These are phyloP conservation scores for Naganishia onofrii DNA, from an alignment of 768 basidiomycete genomes.

Conservation along the genomic window DNA sequence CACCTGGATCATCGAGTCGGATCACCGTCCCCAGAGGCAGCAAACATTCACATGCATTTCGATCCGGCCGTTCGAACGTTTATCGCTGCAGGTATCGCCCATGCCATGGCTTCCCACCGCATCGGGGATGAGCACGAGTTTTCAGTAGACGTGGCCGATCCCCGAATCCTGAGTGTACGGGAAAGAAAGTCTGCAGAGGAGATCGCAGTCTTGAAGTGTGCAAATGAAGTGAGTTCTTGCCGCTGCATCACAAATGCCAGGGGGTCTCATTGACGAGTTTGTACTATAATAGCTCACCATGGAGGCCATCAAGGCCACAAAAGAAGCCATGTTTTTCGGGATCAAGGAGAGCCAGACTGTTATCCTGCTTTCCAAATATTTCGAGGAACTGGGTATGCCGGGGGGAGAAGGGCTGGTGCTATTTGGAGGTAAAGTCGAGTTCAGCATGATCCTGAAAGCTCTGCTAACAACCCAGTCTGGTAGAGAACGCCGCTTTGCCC, in stretches of 20 bases:
- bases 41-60: constrained; percentile 21
- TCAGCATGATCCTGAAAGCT: no score
- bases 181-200: constrained; percentile 74
- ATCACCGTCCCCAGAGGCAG: neutral
- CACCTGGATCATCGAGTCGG: constrained; percentile 36
- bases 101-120: constrained; percentile 55
- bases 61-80: constrained; percentile 41
- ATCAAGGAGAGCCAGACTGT: constrained; percentile 72
- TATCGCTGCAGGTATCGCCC: constrained; percentile 33
- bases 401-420: constrained; percentile 65
- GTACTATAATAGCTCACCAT: constrained; percentile 63
- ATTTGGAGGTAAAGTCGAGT: constrained; percentile 65
- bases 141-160: constrained; percentile 58
- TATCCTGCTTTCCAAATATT: constrained; percentile 60
- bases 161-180: constrained; percentile 62
- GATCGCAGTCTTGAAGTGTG: constrained; percentile 69
- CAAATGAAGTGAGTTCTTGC: constrained; percentile 64
- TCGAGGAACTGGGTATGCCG: constrained; percentile 62
- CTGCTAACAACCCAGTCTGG: neutral
- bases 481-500: constrained; percentile 81
- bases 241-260: neutral
- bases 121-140: constrained; percentile 34
- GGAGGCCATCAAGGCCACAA: constrained; percentile 67
- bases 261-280: constrained; percentile 6
- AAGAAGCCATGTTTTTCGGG: constrained; percentile 64